Evolutionary conservation across 352 stramenopile genomes (phyloP).

Genomic region (Phytophthora pisi): DNA sequence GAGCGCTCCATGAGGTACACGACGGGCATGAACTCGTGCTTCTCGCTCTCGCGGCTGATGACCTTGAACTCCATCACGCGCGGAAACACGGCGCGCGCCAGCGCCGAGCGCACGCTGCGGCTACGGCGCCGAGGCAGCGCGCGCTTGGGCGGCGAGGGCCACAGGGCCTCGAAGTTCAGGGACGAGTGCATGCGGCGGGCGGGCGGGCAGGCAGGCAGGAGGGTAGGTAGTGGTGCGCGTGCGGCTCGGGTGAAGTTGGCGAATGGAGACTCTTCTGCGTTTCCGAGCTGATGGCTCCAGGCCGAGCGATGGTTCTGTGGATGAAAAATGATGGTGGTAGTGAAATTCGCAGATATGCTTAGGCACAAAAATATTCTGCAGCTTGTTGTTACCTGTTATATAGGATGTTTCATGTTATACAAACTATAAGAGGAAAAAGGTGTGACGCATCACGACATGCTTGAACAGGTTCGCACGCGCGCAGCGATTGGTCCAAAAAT

Average conservation of each 20-base stretch:
- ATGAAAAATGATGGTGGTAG: neutral
- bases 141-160: conserved; percentile 27
- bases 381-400: neutral
- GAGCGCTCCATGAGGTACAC: conserved; percentile 76
- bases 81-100: conserved; percentile 60
- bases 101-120: conserved; percentile 26
- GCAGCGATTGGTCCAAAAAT: conserved; percentile 9
- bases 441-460: conserved; percentile 15
- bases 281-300: conserved; percentile 9
- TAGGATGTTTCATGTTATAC: neutral
- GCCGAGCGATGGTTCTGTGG: neutral
- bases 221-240: neutral
- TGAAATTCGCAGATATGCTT: no score
- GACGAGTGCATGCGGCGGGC: conserved; percentile 15
- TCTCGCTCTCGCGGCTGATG: conserved; percentile 70
- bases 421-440: no score
- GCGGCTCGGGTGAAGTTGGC: conserved; percentile 9
- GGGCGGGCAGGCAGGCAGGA: no score
- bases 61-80: conserved; percentile 83
- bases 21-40: conserved; percentile 81
- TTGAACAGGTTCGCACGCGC: neutral
- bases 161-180: conserved; percentile 31
- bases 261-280: conserved; percentile 8
- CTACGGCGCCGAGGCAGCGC: conserved; percentile 19
- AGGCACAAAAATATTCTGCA: neutral